A percentile compares a stretch with the other conserved stretches of the same genome.
These are phyloP conservation scores for Phialocephala sp. DNA, from an alignment of 2,329 filamentous ascomycete genomes.

Conservation along the genomic window DNA sequence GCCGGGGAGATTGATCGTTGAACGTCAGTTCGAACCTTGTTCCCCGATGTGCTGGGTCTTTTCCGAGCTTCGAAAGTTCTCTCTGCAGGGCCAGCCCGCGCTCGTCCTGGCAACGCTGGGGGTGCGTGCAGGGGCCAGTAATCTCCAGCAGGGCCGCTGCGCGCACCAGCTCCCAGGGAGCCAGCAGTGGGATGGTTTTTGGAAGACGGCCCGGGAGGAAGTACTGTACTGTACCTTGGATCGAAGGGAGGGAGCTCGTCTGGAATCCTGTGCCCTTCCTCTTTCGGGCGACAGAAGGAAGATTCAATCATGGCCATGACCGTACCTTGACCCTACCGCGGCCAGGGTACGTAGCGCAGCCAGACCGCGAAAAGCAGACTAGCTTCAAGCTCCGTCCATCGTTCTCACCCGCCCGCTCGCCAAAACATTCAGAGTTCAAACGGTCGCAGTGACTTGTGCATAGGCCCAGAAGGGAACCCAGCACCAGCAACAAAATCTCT, in stretches of 20 bases:
- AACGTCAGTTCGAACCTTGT: constrained; percentile 21
- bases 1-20: not conserved
- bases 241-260: constrained; percentile 3
- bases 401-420: not conserved
- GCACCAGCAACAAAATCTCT: constrained; percentile 7
- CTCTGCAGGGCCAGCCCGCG: not conserved
- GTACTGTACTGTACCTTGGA: not conserved
- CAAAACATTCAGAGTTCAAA: not conserved
- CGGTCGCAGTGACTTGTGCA: not conserved
- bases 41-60: constrained; percentile 23
- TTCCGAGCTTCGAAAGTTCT: constrained; percentile 9
- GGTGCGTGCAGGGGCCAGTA: not conserved
- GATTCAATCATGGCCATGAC: too few species aligned
- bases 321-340: too few species aligned
- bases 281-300: not conserved
- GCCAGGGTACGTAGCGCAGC: too few species aligned
- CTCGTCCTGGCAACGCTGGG: not conserved
- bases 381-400: not conserved
- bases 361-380: too few species aligned
- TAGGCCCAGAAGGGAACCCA: not conserved
- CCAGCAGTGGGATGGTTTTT: not conserved
- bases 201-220: constrained; percentile 16
- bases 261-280: not conserved
- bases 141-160: not conserved
- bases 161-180: not conserved